Conservation (phyloP, 2,329 filamentous ascomycete genomes). For the Lachnellula occidentalis region DNA sequence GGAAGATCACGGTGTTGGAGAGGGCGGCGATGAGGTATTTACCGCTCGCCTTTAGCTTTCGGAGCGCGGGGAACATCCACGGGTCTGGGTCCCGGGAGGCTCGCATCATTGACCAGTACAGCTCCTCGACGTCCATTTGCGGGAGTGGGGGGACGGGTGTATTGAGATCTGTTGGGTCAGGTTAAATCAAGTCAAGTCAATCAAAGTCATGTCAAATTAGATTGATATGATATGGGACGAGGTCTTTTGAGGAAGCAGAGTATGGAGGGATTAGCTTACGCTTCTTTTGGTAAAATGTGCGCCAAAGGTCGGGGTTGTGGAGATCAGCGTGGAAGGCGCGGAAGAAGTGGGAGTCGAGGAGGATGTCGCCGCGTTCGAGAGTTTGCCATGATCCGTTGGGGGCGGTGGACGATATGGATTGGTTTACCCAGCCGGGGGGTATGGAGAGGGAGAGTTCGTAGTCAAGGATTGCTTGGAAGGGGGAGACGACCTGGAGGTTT, state of each 20-base stretch:
- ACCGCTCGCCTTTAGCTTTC: conserved; percentile 58
- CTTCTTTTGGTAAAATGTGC: conserved; percentile 51
- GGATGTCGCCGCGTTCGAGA: conserved; percentile 78
- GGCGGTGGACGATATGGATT: conserved; percentile 72
- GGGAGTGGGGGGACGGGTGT: conserved; percentile 55
- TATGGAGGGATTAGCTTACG: conserved; percentile 32
- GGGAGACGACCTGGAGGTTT: conserved; percentile 64
- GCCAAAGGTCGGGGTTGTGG: conserved; percentile 61
- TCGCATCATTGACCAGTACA: conserved; percentile 92
- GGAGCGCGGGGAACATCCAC: conserved; percentile 71
- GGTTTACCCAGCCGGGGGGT: conserved; percentile 86
- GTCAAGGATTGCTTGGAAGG: conserved; percentile 87
- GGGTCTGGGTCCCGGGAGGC: conserved; percentile 67
- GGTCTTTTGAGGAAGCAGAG: too few species aligned
- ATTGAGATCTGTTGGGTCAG: not conserved
- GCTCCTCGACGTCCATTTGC: conserved; percentile 50
- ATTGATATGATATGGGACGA: too few species aligned
- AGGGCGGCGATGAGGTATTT: conserved; percentile 73
- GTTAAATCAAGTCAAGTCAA: too few species aligned
- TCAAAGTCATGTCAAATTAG: too few species aligned
- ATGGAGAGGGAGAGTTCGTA: conserved; percentile 76
- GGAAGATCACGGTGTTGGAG: conserved; percentile 87
- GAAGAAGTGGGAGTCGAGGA: conserved; percentile 72
- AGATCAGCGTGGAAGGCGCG: conserved; percentile 70
- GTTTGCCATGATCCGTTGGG: conserved; percentile 83